A percentile compares a stretch with the other conserved stretches of the same genome.
These are phyloP conservation scores for Fusarium sp. DNA, from an alignment of 2,329 filamentous ascomycete species.

Conservation along the genomic window DNA sequence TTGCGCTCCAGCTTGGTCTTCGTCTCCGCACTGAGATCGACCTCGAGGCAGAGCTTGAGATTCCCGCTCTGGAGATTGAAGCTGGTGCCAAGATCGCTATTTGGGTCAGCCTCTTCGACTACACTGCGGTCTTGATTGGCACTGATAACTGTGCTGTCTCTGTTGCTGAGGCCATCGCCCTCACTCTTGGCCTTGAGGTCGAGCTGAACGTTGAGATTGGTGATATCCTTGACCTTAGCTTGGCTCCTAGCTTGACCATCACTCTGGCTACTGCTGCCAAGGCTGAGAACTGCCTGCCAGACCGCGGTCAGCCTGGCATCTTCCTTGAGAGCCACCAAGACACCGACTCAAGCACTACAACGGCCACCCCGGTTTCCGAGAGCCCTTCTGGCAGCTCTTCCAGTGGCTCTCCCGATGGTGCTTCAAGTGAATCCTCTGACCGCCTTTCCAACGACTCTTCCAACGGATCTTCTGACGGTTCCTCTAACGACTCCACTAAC, in stretches of 20 bases:
- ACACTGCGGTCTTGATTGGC: constrained; percentile 56
- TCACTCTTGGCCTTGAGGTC: constrained; percentile 41
- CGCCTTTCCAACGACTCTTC: background rate
- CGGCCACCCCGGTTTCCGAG: background rate
- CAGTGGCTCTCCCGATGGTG: background rate
- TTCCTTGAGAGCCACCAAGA: constrained; percentile 15
- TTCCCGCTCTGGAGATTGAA: constrained; percentile 46
- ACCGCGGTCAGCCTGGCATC: constrained; percentile 29
- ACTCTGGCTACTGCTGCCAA: constrained; percentile 46
- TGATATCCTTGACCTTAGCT: constrained; percentile 51
- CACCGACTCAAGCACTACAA: background rate
- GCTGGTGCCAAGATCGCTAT: constrained; percentile 59
- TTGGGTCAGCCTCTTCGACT: constrained; percentile 67
- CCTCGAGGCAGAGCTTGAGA: constrained; percentile 48
- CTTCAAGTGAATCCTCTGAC: too few relatives aligned
- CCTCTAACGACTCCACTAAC: too few relatives aligned
- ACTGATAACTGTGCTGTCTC: constrained; percentile 52
- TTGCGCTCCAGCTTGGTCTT: constrained; percentile 61
- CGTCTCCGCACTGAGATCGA: constrained; percentile 63
- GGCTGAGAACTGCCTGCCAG: constrained; percentile 29
- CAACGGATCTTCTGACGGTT: background rate
- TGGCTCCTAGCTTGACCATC: constrained; percentile 56
- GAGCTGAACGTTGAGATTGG: constrained; percentile 40
- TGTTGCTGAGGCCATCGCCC: constrained; percentile 35
- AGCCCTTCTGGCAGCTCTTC: background rate